Conservation (phyloP, 345 rosid genomes). For the Hibiscus trionum region DNA sequence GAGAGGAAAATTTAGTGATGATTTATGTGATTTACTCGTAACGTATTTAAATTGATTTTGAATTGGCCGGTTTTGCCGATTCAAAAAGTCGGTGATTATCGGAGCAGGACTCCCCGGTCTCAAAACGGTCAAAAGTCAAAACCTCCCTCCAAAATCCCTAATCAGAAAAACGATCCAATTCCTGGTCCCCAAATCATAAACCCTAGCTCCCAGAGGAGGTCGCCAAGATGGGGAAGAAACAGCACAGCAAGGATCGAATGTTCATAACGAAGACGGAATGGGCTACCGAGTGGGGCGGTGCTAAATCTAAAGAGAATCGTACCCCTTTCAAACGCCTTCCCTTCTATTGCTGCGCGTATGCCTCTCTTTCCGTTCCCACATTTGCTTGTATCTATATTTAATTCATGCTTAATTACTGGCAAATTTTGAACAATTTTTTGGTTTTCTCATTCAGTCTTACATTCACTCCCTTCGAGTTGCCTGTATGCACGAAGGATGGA, state of each 20-base stretch:
- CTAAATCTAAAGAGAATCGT: conserved; percentile 64
- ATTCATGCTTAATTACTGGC: conserved; percentile 1
- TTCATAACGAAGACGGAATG: conserved; percentile 89
- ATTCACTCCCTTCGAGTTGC: conserved; percentile 72
- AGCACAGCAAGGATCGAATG: conserved; percentile 98
- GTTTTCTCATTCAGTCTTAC: conserved; percentile 58
- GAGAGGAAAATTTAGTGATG: too few species aligned
- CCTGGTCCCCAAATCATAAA: background rate
- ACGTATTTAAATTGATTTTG: background rate
- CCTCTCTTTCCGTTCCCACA: background rate
- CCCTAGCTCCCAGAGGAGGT: background rate
- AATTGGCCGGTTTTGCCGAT: background rate
- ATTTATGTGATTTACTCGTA: too few species aligned
- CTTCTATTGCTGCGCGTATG: conserved; percentile 96
- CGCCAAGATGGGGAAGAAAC: conserved; percentile 80
- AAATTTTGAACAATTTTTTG: background rate
- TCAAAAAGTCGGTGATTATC: background rate
- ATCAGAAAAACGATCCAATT: background rate
- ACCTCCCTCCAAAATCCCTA: background rate
- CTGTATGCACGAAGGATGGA: conserved; percentile 77
- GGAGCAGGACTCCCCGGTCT: background rate
- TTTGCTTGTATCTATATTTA: background rate
- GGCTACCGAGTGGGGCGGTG: conserved; percentile 99
- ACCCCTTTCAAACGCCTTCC: conserved; percentile 92
- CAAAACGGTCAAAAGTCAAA: background rate